Conservation (phyloP, 1,284 basidiomycete genomes). For the Ustilago tritici region DNA sequence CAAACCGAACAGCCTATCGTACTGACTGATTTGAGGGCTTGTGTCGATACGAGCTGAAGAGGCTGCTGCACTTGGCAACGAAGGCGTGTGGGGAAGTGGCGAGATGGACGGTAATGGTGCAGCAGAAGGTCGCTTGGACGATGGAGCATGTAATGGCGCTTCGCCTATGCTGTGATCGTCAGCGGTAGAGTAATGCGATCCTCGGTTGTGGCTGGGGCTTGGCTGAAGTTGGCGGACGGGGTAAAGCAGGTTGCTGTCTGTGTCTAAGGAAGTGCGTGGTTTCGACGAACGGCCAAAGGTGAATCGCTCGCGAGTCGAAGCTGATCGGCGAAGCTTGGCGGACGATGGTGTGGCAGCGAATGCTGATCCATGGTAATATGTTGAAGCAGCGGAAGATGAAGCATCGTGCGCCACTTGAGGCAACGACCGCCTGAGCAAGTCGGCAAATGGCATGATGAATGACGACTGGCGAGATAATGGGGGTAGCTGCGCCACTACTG, state of each 20-base stretch:
- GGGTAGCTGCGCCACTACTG: not conserved
- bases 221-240: constrained; percentile 8
- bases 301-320: constrained; percentile 14
- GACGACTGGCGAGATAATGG: not conserved
- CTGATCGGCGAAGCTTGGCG: constrained; percentile 4
- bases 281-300: constrained; percentile 19
- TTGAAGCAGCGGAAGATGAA: constrained; percentile 1
- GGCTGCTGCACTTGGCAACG: constrained; percentile 3
- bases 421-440: constrained; percentile 27
- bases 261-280: constrained; percentile 5
- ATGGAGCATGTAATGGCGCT: constrained; percentile 22
- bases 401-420: not conserved
- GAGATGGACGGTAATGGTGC: constrained; percentile 14
- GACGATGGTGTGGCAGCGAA: constrained; percentile 8
- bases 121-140: constrained; percentile 4
- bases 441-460: constrained; percentile 30
- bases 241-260: constrained; percentile 26
- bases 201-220: constrained; percentile 4
- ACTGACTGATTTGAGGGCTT: constrained; percentile 13
- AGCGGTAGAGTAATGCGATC: constrained; percentile 20
- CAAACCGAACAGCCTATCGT: constrained; percentile 30
- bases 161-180: constrained; percentile 33
- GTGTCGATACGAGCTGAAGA: constrained; percentile 5
- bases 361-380: constrained; percentile 12
- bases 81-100: not conserved